Conservation (phyloP, 306 rosid species). For the Ceratonia siliqua region DNA sequence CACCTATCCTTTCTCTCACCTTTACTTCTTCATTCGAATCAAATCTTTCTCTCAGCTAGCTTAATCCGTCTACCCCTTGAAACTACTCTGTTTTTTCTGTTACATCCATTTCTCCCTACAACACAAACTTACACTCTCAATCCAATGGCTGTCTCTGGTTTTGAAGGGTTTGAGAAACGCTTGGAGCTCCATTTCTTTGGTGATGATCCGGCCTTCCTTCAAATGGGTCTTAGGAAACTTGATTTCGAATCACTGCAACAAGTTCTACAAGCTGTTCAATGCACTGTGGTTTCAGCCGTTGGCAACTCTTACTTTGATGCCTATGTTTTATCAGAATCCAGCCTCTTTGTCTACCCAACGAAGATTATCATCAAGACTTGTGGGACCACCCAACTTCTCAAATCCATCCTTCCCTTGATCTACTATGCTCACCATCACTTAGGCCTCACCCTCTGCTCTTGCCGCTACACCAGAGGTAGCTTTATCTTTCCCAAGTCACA, state of each 20-base stretch:
- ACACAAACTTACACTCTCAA: background rate
- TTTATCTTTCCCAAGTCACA: constrained; percentile 82
- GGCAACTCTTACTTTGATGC: constrained; percentile 74
- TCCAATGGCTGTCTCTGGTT: constrained; percentile 77
- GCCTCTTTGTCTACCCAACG: constrained; percentile 84
- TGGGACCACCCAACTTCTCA: constrained; percentile 91
- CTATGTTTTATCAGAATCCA: constrained; percentile 81
- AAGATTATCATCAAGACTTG: constrained; percentile 88
- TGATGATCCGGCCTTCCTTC: constrained; percentile 52
- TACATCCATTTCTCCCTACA: background rate
- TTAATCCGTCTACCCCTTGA: background rate
- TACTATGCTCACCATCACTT: constrained; percentile 50
- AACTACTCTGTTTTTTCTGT: background rate
- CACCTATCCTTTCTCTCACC: constrained; percentile 48
- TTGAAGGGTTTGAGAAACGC: constrained; percentile 89
- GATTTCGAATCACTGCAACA: constrained; percentile 55
- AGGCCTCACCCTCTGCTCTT: constrained; percentile 54
- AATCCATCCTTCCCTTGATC: constrained; percentile 65
- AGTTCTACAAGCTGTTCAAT: constrained; percentile 62
- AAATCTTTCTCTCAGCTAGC: constrained; percentile 16
- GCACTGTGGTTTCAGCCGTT: constrained; percentile 85
- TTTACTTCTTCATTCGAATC: constrained; percentile 5
- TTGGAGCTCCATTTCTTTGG: constrained; percentile 84
- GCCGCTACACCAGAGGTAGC: constrained; percentile 82
- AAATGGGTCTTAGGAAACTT: constrained; percentile 66